Evolutionary conservation across 768 basidiomycete species (phyloP).

Genomic region (Mycena belliarum): DNA sequence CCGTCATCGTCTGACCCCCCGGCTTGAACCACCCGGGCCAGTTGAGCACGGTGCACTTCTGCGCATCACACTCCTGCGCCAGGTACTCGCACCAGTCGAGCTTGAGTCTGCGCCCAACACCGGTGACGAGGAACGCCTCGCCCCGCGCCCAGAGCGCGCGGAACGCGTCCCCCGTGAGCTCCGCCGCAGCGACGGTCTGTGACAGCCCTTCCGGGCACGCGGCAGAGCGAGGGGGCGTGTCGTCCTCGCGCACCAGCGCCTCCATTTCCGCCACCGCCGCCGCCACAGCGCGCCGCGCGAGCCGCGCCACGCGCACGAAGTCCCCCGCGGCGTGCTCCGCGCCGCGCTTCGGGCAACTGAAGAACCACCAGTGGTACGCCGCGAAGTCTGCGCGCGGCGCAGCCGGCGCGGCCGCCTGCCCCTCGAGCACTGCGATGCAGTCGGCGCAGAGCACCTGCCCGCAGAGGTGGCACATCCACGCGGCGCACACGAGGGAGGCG

Average conservation of each 20-base stretch:
- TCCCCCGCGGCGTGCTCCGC: slow-evolving; percentile 40
- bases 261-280: not conserved
- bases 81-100: slow-evolving; percentile 86
- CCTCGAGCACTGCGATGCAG: slow-evolving; percentile 70
- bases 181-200: slow-evolving; percentile 43
- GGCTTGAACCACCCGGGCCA: too few relatives aligned
- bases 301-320: slow-evolving; percentile 43
- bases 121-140: slow-evolving; percentile 76
- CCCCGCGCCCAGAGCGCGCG: slow-evolving; percentile 71
- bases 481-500: slow-evolving; percentile 87
- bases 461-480: slow-evolving; percentile 86
- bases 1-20: slow-evolving; percentile 39
- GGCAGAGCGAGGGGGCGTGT: slow-evolving; percentile 56
- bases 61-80: slow-evolving; percentile 60
- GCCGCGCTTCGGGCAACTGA: slow-evolving; percentile 36
- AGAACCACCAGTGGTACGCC: slow-evolving; percentile 8
- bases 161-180: slow-evolving; percentile 67
- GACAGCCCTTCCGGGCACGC: too few relatives aligned
- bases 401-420: slow-evolving; percentile 42
- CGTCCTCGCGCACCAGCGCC: not conserved
- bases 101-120: slow-evolving; percentile 61
- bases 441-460: slow-evolving; percentile 87
- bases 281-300: not conserved
- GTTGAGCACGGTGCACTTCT: slow-evolving; percentile 73
- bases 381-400: too few relatives aligned